Conservation (phyloP, 2,329 filamentous ascomycete species). For the Epichloe festucae region DNA sequence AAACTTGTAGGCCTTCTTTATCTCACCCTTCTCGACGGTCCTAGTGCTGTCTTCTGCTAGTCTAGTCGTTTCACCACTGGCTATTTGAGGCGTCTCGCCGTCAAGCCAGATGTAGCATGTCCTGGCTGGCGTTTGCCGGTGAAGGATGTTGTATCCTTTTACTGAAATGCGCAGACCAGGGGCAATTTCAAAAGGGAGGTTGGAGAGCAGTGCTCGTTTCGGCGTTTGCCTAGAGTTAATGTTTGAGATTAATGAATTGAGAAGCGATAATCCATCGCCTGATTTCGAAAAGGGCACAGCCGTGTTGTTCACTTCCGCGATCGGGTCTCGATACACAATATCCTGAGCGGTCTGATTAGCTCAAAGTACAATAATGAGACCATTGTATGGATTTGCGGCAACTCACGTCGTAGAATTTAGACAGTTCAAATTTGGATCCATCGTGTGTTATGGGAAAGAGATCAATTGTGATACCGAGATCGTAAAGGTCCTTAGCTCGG, state of each 20-base stretch:
- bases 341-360: slow-evolving; percentile 39
- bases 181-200: slow-evolving; percentile 75
- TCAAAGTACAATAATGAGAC: no score
- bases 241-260: slow-evolving; percentile 70
- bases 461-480: slow-evolving; percentile 82
- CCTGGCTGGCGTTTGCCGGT: slow-evolving; percentile 67
- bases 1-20: slow-evolving; percentile 91
- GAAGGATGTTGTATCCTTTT: slow-evolving; percentile 83
- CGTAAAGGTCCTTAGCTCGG: slow-evolving; percentile 87
- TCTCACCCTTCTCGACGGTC: slow-evolving; percentile 65
- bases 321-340: slow-evolving; percentile 73
- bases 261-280: slow-evolving; percentile 62
- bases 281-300: slow-evolving; percentile 51
- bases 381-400: not conserved
- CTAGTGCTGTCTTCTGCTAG: slow-evolving; percentile 67
- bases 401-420: slow-evolving; percentile 80
- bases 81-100: slow-evolving; percentile 76
- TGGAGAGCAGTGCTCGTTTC: slow-evolving; percentile 75
- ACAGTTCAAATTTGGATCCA: slow-evolving; percentile 61
- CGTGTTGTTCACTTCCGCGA: slow-evolving; percentile 47
- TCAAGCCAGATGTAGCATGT: slow-evolving; percentile 82
- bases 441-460: slow-evolving; percentile 74
- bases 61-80: slow-evolving; percentile 56
- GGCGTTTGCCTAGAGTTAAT: slow-evolving; percentile 84
- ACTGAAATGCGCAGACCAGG: slow-evolving; percentile 78